phyloP scores from a whole-genome alignment of 768 basidiomycete genomes.

The Solioccasus polychromus region DNA sequence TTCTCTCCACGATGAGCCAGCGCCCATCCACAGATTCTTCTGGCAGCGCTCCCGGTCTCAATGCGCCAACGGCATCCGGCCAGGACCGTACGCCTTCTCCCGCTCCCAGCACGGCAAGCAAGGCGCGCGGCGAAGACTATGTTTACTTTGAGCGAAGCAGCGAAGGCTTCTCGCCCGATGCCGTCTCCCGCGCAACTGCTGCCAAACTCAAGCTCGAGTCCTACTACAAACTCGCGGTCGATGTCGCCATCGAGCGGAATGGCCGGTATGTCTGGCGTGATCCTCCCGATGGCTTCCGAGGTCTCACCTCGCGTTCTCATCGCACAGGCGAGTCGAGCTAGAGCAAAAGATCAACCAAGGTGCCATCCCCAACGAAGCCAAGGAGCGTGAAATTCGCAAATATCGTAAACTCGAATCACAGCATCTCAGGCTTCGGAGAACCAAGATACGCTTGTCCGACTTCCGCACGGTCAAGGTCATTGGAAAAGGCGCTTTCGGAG shows the following conservation, averaged over 20 bases:
- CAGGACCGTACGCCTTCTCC: slow-evolving; percentile 32
- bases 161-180: slow-evolving; percentile 77
- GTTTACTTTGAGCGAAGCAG: slow-evolving; percentile 94
- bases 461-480: slow-evolving; percentile 98
- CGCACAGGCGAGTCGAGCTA: slow-evolving; percentile 76
- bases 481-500: slow-evolving; percentile 97
- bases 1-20: slow-evolving; percentile 26
- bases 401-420: slow-evolving; percentile 86
- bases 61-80: slow-evolving; percentile 12
- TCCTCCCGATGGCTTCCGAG: not conserved
- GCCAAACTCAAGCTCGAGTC: slow-evolving; percentile 97
- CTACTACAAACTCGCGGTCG: slow-evolving; percentile 97
- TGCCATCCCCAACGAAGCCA: slow-evolving; percentile 71
- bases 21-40: slow-evolving; percentile 29
- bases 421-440: slow-evolving; percentile 87
- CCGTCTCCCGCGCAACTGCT: slow-evolving; percentile 85
- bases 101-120: slow-evolving; percentile 30
- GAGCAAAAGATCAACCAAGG: slow-evolving; percentile 81
- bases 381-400: slow-evolving; percentile 84
- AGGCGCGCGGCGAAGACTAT: slow-evolving; percentile 51
- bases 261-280: slow-evolving; percentile 57
- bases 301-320: slow-evolving; percentile 4
- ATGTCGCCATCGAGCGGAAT: slow-evolving; percentile 94
- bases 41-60: slow-evolving; percentile 18
- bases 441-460: slow-evolving; percentile 89